These are phyloP conservation scores for Fusarium drepaniforme DNA, from an alignment of 2,329 filamentous ascomycete genomes.

Conservation along the genomic window DNA sequence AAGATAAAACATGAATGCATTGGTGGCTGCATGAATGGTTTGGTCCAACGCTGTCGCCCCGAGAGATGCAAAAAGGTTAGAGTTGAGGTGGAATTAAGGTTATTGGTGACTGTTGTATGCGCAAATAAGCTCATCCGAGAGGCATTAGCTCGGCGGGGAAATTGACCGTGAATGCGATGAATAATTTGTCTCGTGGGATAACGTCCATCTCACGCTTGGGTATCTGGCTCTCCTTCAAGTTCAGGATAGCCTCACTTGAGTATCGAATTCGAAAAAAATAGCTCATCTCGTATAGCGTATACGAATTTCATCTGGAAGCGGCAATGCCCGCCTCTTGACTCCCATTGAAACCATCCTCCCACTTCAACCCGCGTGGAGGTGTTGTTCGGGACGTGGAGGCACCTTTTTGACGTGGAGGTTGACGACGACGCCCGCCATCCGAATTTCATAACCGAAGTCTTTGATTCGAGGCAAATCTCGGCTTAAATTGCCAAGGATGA, in stretches of 20 bases:
- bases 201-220: not conserved
- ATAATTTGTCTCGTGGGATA: not conserved
- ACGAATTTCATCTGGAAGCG: not conserved
- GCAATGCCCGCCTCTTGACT: not conserved
- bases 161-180: not conserved
- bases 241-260: not conserved
- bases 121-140: not conserved
- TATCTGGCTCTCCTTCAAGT: not conserved
- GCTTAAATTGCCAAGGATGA: not conserved
- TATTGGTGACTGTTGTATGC: not conserved
- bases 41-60: not conserved
- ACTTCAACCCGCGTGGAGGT: not conserved
- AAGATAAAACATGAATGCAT: not conserved
- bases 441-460: not conserved
- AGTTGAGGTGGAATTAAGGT: not conserved
- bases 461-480: conserved; percentile 1
- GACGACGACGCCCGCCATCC: not conserved
- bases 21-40: not conserved
- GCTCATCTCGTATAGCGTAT: not conserved
- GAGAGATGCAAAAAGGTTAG: not conserved
- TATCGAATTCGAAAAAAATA: not conserved
- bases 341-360: not conserved
- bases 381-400: not conserved
- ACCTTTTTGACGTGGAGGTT: not conserved
- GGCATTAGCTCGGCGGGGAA: not conserved